phyloP scores from a whole-genome alignment of 2,329 filamentous ascomycete genomes.

The Myriosclerotinia duriaeana region DNA sequence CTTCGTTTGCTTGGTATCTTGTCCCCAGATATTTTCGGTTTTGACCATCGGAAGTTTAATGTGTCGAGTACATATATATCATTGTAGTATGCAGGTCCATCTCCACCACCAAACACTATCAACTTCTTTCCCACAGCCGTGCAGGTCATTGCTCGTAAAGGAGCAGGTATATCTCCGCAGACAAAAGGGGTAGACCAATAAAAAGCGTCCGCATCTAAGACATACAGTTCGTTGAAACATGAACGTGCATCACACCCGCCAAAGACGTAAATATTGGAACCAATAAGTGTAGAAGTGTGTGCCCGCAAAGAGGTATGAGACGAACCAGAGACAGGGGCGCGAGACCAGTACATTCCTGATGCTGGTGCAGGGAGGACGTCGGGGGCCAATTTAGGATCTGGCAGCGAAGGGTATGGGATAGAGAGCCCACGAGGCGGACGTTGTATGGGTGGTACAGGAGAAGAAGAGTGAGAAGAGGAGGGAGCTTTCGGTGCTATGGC shows the following conservation, averaged over 20 bases:
- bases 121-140: constrained; percentile 70
- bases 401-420: constrained; percentile 56
- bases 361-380: constrained; percentile 63
- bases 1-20: constrained; percentile 59
- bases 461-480: constrained; percentile 27
- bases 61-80: constrained; percentile 72
- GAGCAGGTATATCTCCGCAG: constrained; percentile 62
- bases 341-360: constrained; percentile 72
- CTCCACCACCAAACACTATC: constrained; percentile 67
- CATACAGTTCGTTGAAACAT: constrained; percentile 69
- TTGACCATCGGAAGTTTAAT: constrained; percentile 65
- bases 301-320: constrained; percentile 62
- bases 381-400: constrained; percentile 55
- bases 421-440: constrained; percentile 42
- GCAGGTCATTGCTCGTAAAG: constrained; percentile 69
- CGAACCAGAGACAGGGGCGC: constrained; percentile 61
- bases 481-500: constrained; percentile 38
- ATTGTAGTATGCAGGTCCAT: constrained; percentile 70
- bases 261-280: constrained; percentile 67
- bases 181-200: constrained; percentile 67
- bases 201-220: constrained; percentile 68
- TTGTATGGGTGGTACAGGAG: constrained; percentile 34
- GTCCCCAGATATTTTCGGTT: constrained; percentile 58
- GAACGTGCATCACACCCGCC: constrained; percentile 65
- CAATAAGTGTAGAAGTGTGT: constrained; percentile 65